Evolutionary conservation across 441 rosid species (phyloP).

Genomic region (Pelargonium citronellum): DNA sequence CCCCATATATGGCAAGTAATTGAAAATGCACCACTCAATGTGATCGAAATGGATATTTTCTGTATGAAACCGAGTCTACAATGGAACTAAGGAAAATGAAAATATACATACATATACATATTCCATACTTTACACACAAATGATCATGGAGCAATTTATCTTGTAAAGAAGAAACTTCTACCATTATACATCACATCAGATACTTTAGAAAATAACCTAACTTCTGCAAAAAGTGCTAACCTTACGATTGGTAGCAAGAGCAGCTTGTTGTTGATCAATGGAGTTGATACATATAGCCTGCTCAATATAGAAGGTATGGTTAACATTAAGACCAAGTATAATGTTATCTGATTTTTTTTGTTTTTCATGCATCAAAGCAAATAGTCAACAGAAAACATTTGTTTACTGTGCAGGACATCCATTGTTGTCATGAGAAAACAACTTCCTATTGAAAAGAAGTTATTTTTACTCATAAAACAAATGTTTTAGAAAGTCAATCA

Average conservation of each 20-base stretch:
- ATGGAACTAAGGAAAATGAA: slow-evolving; percentile 2
- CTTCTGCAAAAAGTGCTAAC: slow-evolving; percentile 36
- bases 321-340: slow-evolving; percentile 16
- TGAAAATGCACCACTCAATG: not conserved
- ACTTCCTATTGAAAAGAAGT: not conserved
- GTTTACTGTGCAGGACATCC: not conserved
- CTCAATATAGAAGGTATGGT: slow-evolving; percentile 27
- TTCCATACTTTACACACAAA: not conserved
- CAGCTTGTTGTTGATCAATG: slow-evolving; percentile 62
- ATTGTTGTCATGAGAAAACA: not conserved
- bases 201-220: slow-evolving; percentile 14
- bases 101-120: not conserved
- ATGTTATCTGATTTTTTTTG: not conserved
- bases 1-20: not conserved
- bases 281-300: slow-evolving; percentile 87
- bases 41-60: not conserved
- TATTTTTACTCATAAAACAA: not conserved
- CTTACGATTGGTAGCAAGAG: slow-evolving; percentile 86
- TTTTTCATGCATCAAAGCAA: not conserved
- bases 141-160: not conserved
- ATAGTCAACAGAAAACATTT: slow-evolving; percentile 13
- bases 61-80: not conserved
- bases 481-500: not conserved
- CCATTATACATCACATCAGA: not conserved
- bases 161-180: not conserved